phyloP scores from a whole-genome alignment of 495 filamentous ascomycete species.

The Massariosphaeria phaeospora region DNA sequence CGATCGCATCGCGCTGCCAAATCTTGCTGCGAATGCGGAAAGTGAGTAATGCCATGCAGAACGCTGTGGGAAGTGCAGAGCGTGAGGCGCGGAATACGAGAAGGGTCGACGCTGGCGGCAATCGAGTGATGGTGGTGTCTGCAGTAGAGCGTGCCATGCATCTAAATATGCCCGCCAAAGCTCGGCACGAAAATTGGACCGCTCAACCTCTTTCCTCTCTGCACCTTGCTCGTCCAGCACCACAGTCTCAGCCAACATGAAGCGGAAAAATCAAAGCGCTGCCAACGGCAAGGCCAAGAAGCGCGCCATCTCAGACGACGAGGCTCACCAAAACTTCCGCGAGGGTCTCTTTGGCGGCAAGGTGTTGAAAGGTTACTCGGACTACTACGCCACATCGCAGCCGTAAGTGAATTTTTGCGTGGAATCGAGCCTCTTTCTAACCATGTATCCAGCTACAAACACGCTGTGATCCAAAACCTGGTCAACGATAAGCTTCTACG shows the following conservation, averaged over 20 bases:
- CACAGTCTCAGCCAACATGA: slow-evolving; percentile 40
- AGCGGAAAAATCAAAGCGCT: slow-evolving; percentile 52
- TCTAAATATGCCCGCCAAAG: background rate
- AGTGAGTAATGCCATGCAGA: too few relatives aligned
- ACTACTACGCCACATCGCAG: slow-evolving; percentile 28
- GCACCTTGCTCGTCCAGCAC: background rate
- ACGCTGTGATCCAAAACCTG: slow-evolving; percentile 77
- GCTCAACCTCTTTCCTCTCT: slow-evolving; percentile 7
- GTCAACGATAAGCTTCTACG: slow-evolving; percentile 77
- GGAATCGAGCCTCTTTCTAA: background rate
- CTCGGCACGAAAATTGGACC: slow-evolving; percentile 22
- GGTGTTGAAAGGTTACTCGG: slow-evolving; percentile 26
- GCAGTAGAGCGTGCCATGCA: background rate
- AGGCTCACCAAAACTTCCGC: slow-evolving; percentile 55
- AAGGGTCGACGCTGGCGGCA: background rate
- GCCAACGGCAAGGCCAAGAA: slow-evolving; percentile 49
- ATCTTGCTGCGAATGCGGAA: too few relatives aligned
- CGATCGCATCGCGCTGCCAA: too few relatives aligned
- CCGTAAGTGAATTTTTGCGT: slow-evolving; percentile 15
- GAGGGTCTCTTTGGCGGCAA: slow-evolving; percentile 38
- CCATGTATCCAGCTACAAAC: slow-evolving; percentile 59
- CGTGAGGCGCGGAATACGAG: background rate
- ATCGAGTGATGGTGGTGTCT: background rate
- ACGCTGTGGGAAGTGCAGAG: background rate
- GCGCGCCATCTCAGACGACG: slow-evolving; percentile 49